Evolutionary conservation across 352 stramenopile species (phyloP), one percentile per base, ranked within the genome.

Genomic region (Plasmopara muralis): DNA sequence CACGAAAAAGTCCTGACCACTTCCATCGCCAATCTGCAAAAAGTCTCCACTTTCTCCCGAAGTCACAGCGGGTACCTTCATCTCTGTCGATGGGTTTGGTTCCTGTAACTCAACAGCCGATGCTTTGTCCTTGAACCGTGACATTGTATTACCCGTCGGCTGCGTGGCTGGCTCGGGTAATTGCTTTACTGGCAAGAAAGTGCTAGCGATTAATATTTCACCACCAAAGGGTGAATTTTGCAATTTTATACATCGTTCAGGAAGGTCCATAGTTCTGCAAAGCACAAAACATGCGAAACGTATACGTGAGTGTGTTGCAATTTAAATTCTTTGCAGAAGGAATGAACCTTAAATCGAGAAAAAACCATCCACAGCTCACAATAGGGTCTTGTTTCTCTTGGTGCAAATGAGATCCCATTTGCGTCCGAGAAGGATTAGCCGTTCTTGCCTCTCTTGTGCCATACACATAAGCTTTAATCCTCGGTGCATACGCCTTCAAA

Each of bases 361-460:
- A 89, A 60, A 92, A 87, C 78, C 79, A 92, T 4, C 81, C 81
- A 45, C 85, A 77, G 43, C 76, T 86, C 43, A 84, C 57, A 48
- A 87, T 72, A 18, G 54, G 57, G 41, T 62, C 54, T 31, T 77
- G 55, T 47, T 74, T 62, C 34, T 63, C 45, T 50, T 62, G 51
- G 28, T 41, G 56, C 1, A 43, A 31, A 8, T 62, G 51, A 15
- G 53, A 53, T 12, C 62, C 53, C 45, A 41, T 59, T 43, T 53
- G 51, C 28, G 29, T 38, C 41, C 53, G 38, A 7, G 30, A 50
- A 7, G 43, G 68, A 7, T 58, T 50, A 5, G 55, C 60, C 0
- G 43, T 38, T 12, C 53, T 48, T 15, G 67, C 60, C 0, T 62
- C 63, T 16, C 65, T 58, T 35, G 88, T 78, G 18, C 74, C 77